These are phyloP conservation scores for Tieghemiomyces parasiticus DNA, from an alignment of 192 early-diverging fungal genomes.

Conservation along the genomic window DNA sequence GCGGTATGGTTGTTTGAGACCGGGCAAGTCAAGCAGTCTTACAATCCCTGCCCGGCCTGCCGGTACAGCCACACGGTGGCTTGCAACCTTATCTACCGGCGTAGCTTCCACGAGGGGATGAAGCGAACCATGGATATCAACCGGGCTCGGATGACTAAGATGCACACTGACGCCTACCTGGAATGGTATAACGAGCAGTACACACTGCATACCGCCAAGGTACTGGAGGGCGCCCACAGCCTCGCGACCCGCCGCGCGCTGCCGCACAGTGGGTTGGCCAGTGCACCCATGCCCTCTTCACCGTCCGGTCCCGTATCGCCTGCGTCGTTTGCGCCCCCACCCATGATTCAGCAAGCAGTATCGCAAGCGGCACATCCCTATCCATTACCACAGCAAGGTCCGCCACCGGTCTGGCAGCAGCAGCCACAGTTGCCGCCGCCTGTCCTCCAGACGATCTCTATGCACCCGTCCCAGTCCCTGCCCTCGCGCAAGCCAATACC, in stretches of 20 bases:
- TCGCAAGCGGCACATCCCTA: too few species aligned
- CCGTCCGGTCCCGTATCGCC: too few species aligned
- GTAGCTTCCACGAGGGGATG: not conserved
- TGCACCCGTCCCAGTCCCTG: too few species aligned
- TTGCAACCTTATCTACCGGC: slow-evolving; percentile 2
- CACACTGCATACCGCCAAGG: not conserved
- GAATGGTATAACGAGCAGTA: not conserved
- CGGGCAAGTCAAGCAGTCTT: not conserved
- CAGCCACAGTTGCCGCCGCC: too few species aligned
- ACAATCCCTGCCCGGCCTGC: not conserved
- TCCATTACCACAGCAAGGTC: too few species aligned
- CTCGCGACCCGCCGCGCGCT: not conserved
- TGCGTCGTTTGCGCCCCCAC: not conserved
- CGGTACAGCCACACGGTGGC: not conserved
- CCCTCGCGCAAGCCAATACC: too few species aligned
- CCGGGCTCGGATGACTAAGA: not conserved
- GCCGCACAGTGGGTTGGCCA: not conserved
- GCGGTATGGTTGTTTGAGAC: not conserved
- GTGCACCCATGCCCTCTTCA: too few species aligned
- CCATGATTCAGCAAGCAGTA: not conserved
- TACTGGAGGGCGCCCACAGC: not conserved
- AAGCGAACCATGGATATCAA: not conserved
- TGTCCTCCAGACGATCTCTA: too few species aligned
- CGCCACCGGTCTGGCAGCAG: too few species aligned
- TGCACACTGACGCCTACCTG: too few species aligned